These are phyloP conservation scores for Ascoidea tarda DNA, from an alignment of 805 yeast species.

Conservation along the genomic window DNA sequence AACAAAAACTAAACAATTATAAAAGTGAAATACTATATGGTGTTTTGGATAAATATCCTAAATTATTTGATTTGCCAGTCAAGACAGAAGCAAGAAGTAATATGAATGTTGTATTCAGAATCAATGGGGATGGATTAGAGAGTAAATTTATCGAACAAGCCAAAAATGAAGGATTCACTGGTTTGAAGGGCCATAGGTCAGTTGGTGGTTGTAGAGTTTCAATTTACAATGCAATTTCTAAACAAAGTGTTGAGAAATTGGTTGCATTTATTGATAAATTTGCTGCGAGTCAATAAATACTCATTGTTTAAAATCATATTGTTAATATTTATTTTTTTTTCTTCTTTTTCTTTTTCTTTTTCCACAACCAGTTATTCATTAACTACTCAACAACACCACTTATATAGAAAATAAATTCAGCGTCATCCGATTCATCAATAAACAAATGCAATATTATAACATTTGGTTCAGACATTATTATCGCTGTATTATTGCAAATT, in stretches of 20 bases:
- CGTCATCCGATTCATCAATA: constrained; percentile 47
- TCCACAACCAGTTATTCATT: neutral
- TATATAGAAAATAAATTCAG: constrained; percentile 52
- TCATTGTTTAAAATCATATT: neutral
- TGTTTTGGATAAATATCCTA: constrained; percentile 52
- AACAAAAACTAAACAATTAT: constrained; percentile 37
- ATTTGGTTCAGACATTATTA: constrained; percentile 41
- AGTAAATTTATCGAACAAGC: constrained; percentile 60
- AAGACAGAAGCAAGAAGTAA: constrained; percentile 51
- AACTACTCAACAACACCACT: constrained; percentile 18
- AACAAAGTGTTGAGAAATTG: constrained; percentile 42
- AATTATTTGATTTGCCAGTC: constrained; percentile 55
- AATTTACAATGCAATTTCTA: constrained; percentile 72
- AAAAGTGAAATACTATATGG: constrained; percentile 56
- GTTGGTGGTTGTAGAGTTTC: constrained; percentile 97
- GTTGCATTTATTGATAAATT: constrained; percentile 45
- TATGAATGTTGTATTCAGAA: constrained; percentile 89
- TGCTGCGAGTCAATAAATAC: constrained; percentile 22
- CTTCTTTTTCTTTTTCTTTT: neutral
- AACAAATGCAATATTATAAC: constrained; percentile 55
- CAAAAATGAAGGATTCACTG: constrained; percentile 41
- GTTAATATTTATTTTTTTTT: neutral
- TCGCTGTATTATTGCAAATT: constrained; percentile 42
- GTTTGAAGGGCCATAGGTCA: constrained; percentile 90
- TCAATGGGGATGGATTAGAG: constrained; percentile 51